Evolutionary conservation across 2,329 filamentous ascomycete genomes (phyloP).

Genomic region (Fusarium kyushuense): DNA sequence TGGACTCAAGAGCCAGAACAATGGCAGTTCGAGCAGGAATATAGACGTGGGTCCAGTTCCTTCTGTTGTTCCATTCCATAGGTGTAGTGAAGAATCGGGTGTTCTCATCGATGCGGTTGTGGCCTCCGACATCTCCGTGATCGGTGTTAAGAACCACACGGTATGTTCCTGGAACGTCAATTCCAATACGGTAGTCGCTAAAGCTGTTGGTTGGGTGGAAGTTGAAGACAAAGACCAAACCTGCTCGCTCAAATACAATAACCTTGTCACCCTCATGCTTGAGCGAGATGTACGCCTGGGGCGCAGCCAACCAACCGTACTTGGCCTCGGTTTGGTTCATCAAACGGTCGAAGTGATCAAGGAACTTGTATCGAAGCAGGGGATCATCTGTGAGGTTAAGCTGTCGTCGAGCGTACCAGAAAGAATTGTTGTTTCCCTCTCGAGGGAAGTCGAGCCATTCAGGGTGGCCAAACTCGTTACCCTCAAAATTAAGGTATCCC

Average conservation of each 20-base stretch:
- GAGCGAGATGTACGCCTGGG: constrained; percentile 91
- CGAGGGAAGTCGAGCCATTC: constrained; percentile 99
- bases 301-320: constrained; percentile 88
- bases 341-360: constrained; percentile 91
- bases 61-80: constrained; percentile 88
- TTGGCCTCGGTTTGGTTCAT: constrained; percentile 92
- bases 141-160: constrained; percentile 87
- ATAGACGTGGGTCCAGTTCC: constrained; percentile 94
- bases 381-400: constrained; percentile 91
- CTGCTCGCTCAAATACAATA: constrained; percentile 92
- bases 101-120: constrained; percentile 79
- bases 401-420: constrained; percentile 93
- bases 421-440: constrained; percentile 91
- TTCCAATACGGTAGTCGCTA: constrained; percentile 90
- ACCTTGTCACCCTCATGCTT: constrained; percentile 97
- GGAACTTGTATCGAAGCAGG: constrained; percentile 86
- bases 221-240: constrained; percentile 94
- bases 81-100: constrained; percentile 93
- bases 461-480: constrained; percentile 98
- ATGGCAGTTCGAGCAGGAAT: constrained; percentile 85
- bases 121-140: constrained; percentile 80
- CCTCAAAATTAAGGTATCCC: constrained; percentile 98
- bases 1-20: constrained; percentile 66
- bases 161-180: constrained; percentile 88
- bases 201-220: constrained; percentile 89